Evolutionary conservation across 2,329 filamentous ascomycete species (phyloP).

Genomic region (Neonectria punicea): DNA sequence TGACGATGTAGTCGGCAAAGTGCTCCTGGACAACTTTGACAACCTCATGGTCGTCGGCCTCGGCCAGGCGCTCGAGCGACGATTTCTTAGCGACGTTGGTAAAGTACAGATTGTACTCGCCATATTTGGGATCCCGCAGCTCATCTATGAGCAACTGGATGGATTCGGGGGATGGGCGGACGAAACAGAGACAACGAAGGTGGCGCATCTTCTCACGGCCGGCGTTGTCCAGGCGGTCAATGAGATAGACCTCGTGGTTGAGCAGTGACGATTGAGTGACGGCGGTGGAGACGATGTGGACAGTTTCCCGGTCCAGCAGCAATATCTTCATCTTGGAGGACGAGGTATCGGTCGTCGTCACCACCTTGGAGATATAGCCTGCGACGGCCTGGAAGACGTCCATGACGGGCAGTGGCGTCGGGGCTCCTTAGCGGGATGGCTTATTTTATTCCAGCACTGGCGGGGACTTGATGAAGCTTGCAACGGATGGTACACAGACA

Average conservation of each 20-base stretch:
- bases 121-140: conserved; percentile 94
- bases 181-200: conserved; percentile 90
- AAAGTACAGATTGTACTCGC: conserved; percentile 97
- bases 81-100: conserved; percentile 99
- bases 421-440: neutral
- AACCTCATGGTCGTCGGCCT: conserved; percentile 97
- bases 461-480: conserved; percentile 1
- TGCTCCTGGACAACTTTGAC: conserved; percentile 94
- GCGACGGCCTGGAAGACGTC: conserved; percentile 93
- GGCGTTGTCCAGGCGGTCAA: conserved; percentile 91
- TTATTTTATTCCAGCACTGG: conserved; percentile 22
- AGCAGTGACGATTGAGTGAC: conserved; percentile 95
- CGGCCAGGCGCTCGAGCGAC: conserved; percentile 89
- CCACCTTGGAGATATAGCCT: conserved; percentile 96
- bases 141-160: conserved; percentile 96
- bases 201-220: conserved; percentile 98
- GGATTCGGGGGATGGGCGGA: conserved; percentile 90
- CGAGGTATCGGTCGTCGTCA: conserved; percentile 74
- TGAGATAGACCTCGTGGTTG: conserved; percentile 97
- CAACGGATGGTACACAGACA: neutral
- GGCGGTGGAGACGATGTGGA: conserved; percentile 92
- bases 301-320: conserved; percentile 91
- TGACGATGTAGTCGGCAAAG: conserved; percentile 94
- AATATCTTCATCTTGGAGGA: conserved; percentile 98
- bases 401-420: conserved; percentile 67